Evolutionary conservation across 2,329 filamentous ascomycete genomes (phyloP).

Genomic region (Chalara sp.): DNA sequence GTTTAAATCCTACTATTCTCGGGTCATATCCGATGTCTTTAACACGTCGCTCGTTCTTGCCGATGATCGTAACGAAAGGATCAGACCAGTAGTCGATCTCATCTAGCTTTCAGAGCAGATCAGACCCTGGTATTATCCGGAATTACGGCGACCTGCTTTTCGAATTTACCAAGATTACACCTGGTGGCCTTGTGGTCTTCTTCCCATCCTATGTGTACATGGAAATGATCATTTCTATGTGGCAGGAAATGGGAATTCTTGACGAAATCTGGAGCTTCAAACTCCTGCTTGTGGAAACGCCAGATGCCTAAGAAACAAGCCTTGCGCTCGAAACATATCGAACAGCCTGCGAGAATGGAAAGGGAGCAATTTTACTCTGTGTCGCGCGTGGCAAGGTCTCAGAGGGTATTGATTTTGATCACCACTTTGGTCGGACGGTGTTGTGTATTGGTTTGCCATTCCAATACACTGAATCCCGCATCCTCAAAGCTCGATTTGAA

Average conservation of each 20-base stretch:
- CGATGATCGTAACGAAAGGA: slow-evolving; percentile 94
- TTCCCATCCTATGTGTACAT: slow-evolving; percentile 98
- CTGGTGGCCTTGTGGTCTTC: slow-evolving; percentile 97
- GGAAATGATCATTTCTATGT: slow-evolving; percentile 98
- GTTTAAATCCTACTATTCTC: slow-evolving; percentile 85
- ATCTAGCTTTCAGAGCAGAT: slow-evolving; percentile 89
- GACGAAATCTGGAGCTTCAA: slow-evolving; percentile 99
- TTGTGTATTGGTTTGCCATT: slow-evolving; percentile 96
- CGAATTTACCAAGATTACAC: slow-evolving; percentile 93
- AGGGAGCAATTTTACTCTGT: slow-evolving; percentile 86
- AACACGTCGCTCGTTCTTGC: slow-evolving; percentile 87
- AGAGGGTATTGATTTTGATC: slow-evolving; percentile 98
- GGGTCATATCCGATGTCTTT: slow-evolving; percentile 98
- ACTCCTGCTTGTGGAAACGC: slow-evolving; percentile 93
- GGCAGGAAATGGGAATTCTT: slow-evolving; percentile 97
- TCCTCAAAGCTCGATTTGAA: slow-evolving; percentile 89
- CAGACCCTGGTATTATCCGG: slow-evolving; percentile 91
- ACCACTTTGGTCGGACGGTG: slow-evolving; percentile 94
- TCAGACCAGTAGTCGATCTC: slow-evolving; percentile 91
- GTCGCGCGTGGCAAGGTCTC: slow-evolving; percentile 96
- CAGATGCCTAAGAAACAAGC: slow-evolving; percentile 94
- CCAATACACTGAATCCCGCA: slow-evolving; percentile 96
- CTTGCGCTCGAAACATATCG: slow-evolving; percentile 93
- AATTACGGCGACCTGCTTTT: slow-evolving; percentile 93
- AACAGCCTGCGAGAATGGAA: slow-evolving; percentile 93